phyloP scores from a whole-genome alignment of 2,329 filamentous ascomycete genomes.

The Tolypocladium sp. region DNA sequence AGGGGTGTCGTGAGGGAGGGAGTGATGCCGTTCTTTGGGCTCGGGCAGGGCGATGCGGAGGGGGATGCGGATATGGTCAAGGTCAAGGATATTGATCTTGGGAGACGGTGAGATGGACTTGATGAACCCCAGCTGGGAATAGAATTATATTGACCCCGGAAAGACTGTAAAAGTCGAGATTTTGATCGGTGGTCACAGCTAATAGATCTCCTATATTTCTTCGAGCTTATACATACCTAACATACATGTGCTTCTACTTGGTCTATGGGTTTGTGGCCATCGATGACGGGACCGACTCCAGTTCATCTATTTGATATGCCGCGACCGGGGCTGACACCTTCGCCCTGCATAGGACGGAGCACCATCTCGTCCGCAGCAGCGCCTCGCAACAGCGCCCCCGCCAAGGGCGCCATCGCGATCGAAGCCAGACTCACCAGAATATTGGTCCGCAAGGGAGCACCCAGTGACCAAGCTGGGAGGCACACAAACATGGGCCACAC shows the following conservation, averaged over 20 bases:
- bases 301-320: not conserved
- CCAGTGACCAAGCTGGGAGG: not conserved
- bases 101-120: conserved; percentile 25
- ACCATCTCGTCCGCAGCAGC: not conserved
- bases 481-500: no score
- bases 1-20: conserved; percentile 59
- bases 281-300: not conserved
- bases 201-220: not conserved
- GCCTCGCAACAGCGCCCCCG: not conserved
- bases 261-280: not conserved
- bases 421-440: not conserved
- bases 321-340: not conserved
- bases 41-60: conserved; percentile 12
- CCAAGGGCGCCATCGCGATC: not conserved
- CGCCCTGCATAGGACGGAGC: not conserved
- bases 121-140: not conserved
- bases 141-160: not conserved
- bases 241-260: not conserved
- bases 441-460: not conserved
- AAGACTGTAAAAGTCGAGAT: not conserved
- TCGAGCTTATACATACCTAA: no score
- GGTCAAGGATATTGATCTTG: conserved; percentile 45
- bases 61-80: conserved; percentile 36
- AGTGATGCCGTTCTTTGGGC: conserved; percentile 58
- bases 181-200: no score